Percentiles rank a stretch among this genome's conserved stretches.
Evolutionary conservation across 768 basidiomycete species (phyloP).

Genomic region (Suillus sp.): DNA sequence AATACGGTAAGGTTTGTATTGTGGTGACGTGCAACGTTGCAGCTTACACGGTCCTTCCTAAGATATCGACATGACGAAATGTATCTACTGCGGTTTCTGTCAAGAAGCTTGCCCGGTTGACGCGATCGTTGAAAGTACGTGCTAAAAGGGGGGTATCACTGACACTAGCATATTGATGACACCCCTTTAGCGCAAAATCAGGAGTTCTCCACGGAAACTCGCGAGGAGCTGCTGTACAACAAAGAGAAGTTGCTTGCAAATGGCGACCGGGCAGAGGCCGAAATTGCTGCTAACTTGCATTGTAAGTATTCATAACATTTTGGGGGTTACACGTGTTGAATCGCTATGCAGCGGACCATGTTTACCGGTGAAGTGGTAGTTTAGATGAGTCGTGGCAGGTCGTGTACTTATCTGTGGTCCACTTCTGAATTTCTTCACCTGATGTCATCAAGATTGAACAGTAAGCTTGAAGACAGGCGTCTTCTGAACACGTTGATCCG

Average conservation of each 20-base stretch:
- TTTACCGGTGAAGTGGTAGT: constrained; percentile 63
- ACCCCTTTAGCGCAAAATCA: constrained; percentile 84
- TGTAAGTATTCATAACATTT: constrained; percentile 44
- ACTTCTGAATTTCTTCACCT: background rate
- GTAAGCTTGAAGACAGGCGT: background rate
- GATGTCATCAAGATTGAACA: constrained; percentile 8
- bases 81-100: constrained; percentile 99
- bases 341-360: constrained; percentile 70
- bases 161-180: constrained; percentile 7
- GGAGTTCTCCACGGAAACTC: constrained; percentile 96
- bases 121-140: constrained; percentile 97
- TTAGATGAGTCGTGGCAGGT: constrained; percentile 15
- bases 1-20: constrained; percentile 70
- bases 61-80: constrained; percentile 99
- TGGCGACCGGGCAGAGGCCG: constrained; percentile 95
- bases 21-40: constrained; percentile 14
- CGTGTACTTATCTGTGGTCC: constrained; percentile 28
- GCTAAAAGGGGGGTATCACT: constrained; percentile 15
- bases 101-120: constrained; percentile 99
- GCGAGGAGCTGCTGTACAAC: constrained; percentile 98
- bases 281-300: constrained; percentile 93
- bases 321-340: constrained; percentile 23
- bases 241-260: constrained; percentile 98
- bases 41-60: constrained; percentile 13
- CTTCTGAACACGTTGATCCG: constrained; percentile 8